Conservation (phyloP, 331 rosid species). For the Phaseolus coccineus region DNA sequence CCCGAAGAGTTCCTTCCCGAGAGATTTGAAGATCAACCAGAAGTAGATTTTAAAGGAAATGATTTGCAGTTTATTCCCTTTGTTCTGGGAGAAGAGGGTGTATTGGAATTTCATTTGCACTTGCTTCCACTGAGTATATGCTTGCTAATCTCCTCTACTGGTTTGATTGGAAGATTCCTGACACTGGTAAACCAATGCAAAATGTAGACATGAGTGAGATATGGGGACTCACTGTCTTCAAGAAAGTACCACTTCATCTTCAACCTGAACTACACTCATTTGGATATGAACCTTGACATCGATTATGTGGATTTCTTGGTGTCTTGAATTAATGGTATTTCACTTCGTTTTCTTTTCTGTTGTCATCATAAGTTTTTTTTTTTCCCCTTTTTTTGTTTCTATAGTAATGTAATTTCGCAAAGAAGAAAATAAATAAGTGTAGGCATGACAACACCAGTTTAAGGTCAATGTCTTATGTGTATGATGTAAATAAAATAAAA, state of each 20-base stretch:
- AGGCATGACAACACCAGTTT: background rate
- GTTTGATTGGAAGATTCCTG: conserved; percentile 40
- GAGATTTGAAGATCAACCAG: conserved; percentile 37
- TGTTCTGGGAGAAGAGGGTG: conserved; percentile 62
- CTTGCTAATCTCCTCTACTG: conserved; percentile 47
- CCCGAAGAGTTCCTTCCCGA: conserved; percentile 52
- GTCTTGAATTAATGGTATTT: background rate
- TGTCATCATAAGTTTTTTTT: background rate
- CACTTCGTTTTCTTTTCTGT: background rate
- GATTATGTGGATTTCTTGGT: background rate
- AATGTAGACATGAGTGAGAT: conserved; percentile 58
- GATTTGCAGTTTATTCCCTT: conserved; percentile 53
- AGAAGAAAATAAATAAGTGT: background rate
- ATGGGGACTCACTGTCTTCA: background rate
- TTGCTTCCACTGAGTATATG: conserved; percentile 33
- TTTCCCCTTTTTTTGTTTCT: background rate
- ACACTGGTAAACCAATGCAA: background rate
- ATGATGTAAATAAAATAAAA: too few species aligned
- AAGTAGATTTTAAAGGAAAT: conserved; percentile 43
- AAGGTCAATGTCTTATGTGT: background rate
- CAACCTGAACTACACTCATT: background rate
- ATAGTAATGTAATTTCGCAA: background rate
- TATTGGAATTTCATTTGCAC: conserved; percentile 50
- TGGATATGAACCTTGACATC: background rate
- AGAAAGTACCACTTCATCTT: conserved; percentile 29